Percentiles rank a stretch among this genome's conserved stretches.
Evolutionary conservation across 495 filamentous ascomycete species (phyloP).

Genomic region (Amorphotheca resinae): DNA sequence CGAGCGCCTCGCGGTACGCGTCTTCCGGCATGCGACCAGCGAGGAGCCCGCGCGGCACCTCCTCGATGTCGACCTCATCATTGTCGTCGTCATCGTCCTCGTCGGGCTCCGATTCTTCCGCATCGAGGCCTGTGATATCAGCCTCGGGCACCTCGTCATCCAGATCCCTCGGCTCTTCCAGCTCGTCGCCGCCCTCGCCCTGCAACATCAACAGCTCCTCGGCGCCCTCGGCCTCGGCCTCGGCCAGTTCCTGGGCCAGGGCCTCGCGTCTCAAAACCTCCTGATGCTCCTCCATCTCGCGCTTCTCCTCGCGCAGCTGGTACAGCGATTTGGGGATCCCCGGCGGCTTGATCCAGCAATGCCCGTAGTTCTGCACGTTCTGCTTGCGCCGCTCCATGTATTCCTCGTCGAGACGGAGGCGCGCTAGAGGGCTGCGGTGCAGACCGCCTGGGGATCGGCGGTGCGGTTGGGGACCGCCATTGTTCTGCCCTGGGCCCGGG

Average conservation of each 20-base stretch:
- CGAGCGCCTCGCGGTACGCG: slow-evolving; percentile 34
- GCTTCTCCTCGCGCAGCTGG: slow-evolving; percentile 63
- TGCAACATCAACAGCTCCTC: slow-evolving; percentile 51
- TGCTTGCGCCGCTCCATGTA: slow-evolving; percentile 53
- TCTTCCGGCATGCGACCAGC: slow-evolving; percentile 30
- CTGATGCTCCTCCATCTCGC: slow-evolving; percentile 69
- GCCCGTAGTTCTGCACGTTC: slow-evolving; percentile 63
- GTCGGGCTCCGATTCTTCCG: no score
- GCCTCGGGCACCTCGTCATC: slow-evolving; percentile 59
- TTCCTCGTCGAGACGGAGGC: slow-evolving; percentile 55
- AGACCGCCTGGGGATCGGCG: slow-evolving; percentile 14
- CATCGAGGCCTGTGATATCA: slow-evolving; percentile 33
- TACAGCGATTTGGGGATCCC: slow-evolving; percentile 66
- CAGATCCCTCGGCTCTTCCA: slow-evolving; percentile 33
- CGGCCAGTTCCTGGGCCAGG: slow-evolving; percentile 50
- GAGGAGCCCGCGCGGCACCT: slow-evolving; percentile 21
- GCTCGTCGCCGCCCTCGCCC: slow-evolving; percentile 42
- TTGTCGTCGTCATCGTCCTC: slow-evolving; percentile 33
- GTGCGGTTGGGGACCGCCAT: slow-evolving; percentile 15
- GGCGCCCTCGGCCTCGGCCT: slow-evolving; percentile 30
- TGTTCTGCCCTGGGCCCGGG: slow-evolving; percentile 22
- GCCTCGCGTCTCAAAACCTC: slow-evolving; percentile 56
- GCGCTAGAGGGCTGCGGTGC: slow-evolving; percentile 41
- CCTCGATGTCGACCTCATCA: slow-evolving; percentile 24
- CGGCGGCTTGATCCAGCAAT: slow-evolving; percentile 66